These are phyloP conservation scores for Penicillium sp. DNA, from an alignment of 2,329 filamentous ascomycete genomes.

Conservation along the genomic window DNA sequence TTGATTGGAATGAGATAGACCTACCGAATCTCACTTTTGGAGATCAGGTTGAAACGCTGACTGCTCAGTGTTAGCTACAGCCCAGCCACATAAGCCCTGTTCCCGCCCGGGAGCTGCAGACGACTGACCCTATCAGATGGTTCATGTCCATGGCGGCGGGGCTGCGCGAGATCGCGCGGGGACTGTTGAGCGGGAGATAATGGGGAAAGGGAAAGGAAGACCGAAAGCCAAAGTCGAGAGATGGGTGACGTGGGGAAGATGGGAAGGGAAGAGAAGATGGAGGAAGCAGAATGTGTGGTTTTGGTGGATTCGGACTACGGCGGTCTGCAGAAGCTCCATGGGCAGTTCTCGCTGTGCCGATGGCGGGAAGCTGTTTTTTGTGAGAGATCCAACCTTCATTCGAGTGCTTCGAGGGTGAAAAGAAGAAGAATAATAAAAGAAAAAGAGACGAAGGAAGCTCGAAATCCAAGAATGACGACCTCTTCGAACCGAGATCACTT, in stretches of 20 bases:
- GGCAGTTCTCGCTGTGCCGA: conserved; percentile 28
- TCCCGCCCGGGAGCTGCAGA: conserved; percentile 31
- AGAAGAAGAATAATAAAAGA: background rate
- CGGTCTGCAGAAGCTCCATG: conserved; percentile 31
- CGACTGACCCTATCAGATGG: conserved; percentile 51
- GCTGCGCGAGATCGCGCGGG: conserved; percentile 34
- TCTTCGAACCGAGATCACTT: conserved; percentile 77
- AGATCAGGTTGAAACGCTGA: conserved; percentile 94
- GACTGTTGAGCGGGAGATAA: conserved; percentile 27
- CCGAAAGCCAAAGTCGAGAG: conserved; percentile 19
- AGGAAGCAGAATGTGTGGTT: conserved; percentile 33
- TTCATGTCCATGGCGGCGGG: conserved; percentile 50
- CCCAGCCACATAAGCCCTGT: conserved; percentile 37
- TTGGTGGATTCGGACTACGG: conserved; percentile 39
- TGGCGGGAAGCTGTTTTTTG: conserved; percentile 11
- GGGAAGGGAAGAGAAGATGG: conserved; percentile 26
- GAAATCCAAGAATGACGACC: conserved; percentile 57
- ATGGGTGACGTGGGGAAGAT: conserved; percentile 26
- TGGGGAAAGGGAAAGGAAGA: conserved; percentile 25
- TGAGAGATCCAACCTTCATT: conserved; percentile 11
- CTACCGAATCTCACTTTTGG: conserved; percentile 95
- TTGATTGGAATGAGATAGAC: conserved; percentile 35
- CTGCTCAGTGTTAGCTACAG: conserved; percentile 53
- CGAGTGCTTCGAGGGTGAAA: background rate
- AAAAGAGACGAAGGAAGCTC: background rate